These are phyloP conservation scores for Trichaptum fuscoviolaceum DNA, from an alignment of 768 basidiomycete genomes.

Conservation along the genomic window DNA sequence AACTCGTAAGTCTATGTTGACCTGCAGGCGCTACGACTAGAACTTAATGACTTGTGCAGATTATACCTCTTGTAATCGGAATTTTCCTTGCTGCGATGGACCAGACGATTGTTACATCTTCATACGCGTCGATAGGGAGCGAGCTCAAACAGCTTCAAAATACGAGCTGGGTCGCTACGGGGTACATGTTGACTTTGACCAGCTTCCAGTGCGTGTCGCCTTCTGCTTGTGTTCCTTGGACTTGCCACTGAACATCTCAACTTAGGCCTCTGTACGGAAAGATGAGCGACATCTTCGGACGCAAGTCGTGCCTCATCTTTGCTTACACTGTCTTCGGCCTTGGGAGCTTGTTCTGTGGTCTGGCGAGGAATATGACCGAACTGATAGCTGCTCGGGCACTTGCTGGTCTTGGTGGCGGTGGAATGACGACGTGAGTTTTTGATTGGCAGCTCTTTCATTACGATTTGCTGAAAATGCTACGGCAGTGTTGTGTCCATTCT, in stretches of 20 bases:
- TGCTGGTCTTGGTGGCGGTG: slow-evolving; percentile 57
- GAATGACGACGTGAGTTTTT: slow-evolving; percentile 52
- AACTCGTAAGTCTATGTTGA: background rate
- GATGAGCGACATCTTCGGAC: slow-evolving; percentile 57
- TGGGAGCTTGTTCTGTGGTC: slow-evolving; percentile 49
- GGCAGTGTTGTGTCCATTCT: slow-evolving; percentile 56
- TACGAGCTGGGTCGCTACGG: slow-evolving; percentile 63
- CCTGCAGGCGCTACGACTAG: background rate
- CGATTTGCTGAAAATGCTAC: background rate
- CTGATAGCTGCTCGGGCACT: slow-evolving; percentile 49
- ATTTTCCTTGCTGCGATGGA: slow-evolving; percentile 30
- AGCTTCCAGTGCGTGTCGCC: slow-evolving; percentile 47
- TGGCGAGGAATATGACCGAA: slow-evolving; percentile 48
- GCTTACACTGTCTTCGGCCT: slow-evolving; percentile 49
- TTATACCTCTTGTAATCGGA: slow-evolving; percentile 25
- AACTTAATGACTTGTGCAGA: slow-evolving; percentile 13
- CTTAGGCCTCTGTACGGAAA: slow-evolving; percentile 59
- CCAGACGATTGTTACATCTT: slow-evolving; percentile 27
- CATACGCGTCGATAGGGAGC: slow-evolving; percentile 30
- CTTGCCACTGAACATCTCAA: background rate
- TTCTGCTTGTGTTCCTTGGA: background rate
- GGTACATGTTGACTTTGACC: slow-evolving; percentile 55
- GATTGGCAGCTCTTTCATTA: background rate
- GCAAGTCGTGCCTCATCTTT: slow-evolving; percentile 52
- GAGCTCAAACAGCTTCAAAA: slow-evolving; percentile 58